Conservation (phyloP, 805 yeast genomes). For the Wickerhamomyces canadensis region DNA sequence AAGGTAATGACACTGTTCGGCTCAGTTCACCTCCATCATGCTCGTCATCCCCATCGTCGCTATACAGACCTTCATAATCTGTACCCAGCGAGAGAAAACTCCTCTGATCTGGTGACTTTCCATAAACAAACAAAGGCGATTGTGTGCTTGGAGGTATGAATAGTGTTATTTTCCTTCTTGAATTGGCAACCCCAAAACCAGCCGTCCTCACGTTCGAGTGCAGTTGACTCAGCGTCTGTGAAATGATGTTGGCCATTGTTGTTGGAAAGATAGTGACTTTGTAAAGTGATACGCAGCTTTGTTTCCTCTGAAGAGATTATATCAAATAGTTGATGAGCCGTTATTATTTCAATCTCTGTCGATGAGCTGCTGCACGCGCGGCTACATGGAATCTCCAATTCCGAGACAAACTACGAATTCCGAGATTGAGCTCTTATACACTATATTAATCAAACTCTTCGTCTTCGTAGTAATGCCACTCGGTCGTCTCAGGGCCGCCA, state of each 20-base stretch:
- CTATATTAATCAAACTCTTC: too few relatives aligned
- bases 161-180: conserved; percentile 32
- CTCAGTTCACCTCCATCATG: conserved; percentile 32
- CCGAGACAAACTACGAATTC: too few relatives aligned
- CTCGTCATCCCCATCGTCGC: conserved; percentile 21
- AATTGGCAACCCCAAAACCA: conserved; percentile 37
- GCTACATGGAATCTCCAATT: too few relatives aligned
- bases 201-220: conserved; percentile 34
- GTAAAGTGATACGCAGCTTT: background rate
- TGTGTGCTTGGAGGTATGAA: conserved; percentile 36
- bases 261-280: background rate
- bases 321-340: too few relatives aligned
- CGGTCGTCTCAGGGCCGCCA: too few relatives aligned
- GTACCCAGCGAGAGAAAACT: conserved; percentile 36
- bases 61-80: conserved; percentile 26
- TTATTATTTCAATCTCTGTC: background rate
- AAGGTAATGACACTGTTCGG: conserved; percentile 36
- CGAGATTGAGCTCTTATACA: too few relatives aligned
- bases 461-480: too few relatives aligned
- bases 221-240: conserved; percentile 23
- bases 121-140: conserved; percentile 32
- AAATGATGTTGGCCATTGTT: conserved; percentile 12
- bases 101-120: conserved; percentile 29
- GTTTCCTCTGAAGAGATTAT: background rate
- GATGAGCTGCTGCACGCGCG: background rate